Evolutionary conservation across 176 grass and related monocot genomes (phyloP), one percentile per base, ranked within the genome.

Genomic region (Zea mays): DNA sequence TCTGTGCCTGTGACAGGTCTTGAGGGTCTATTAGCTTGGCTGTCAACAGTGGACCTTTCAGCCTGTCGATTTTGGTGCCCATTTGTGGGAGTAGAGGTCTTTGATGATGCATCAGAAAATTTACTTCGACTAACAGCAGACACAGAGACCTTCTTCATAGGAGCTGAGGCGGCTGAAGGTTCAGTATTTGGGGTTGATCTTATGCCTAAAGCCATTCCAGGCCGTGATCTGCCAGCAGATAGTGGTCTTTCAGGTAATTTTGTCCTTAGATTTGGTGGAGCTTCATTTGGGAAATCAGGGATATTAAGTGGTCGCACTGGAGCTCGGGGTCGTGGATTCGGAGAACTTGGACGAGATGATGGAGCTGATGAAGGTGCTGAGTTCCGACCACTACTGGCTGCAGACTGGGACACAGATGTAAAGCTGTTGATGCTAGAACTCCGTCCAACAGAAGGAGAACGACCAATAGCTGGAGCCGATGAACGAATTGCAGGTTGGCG

Each of bases 211-310:
- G 90, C 77, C 72, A 85, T 87, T 77, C 96, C 92, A 5, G 96
- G 92, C n/a, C 96, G 83, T 74, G 84, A 61, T 83, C 96, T 91
- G 66, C 92, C 90, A 78, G 96, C 90, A 46, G 96, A 99, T 77
- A 86, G 27, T 56, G 96, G 86, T 61, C 96, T 82, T 82, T 99
- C 96, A 81, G 92, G 96, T 79, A 99, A 85, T 61, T 93, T 99
- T 15, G 96, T 99, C 72, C 90, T 90, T 8, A 95, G 79, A 77
- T 99, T 99, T 71, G 90, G 92, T 34, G 96, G 96, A 2, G 88
- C 86, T 79, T 95, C 87, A 78, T 60, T 95, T 71, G 92, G 90
- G 52, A 99, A 99, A 85, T 93, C 90, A 78, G 90, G 92, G 69
- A 99, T 90, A 81, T 99, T 90, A 92, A 90, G 90, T 75, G 90